Conservation (phyloP, 176 grass and related monocot species). For the Oryza brachyantha region DNA sequence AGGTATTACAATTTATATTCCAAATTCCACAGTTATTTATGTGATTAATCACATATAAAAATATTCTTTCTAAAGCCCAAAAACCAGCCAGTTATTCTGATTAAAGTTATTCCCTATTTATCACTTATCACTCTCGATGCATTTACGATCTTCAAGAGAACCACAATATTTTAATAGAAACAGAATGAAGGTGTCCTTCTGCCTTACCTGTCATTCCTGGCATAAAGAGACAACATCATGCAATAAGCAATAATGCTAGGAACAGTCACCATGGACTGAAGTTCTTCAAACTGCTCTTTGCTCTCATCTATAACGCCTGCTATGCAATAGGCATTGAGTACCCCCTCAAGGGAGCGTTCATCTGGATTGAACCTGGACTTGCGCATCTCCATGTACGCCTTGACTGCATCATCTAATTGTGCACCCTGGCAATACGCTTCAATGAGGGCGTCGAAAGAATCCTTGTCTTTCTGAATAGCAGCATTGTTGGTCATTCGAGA, state of each 20-base stretch:
- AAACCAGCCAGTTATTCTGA: background rate
- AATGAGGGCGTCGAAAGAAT: constrained; percentile 77
- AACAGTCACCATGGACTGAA: constrained; percentile 41
- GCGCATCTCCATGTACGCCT: constrained; percentile 87
- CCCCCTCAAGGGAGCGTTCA: constrained; percentile 78
- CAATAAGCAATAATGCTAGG: constrained; percentile 79
- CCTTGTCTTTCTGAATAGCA: constrained; percentile 71
- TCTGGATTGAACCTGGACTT: constrained; percentile 83
- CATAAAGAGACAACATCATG: constrained; percentile 88
- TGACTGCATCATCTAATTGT: constrained; percentile 72
- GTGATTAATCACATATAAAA: background rate
- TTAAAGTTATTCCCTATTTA: background rate
- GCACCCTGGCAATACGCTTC: constrained; percentile 83
- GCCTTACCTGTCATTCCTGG: constrained; percentile 86
- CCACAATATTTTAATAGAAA: background rate
- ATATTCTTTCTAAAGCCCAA: background rate
- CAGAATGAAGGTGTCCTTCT: background rate
- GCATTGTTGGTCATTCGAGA: constrained; percentile 75
- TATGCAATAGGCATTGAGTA: constrained; percentile 84
- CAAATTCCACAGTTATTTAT: background rate
- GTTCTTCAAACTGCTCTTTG: constrained; percentile 94
- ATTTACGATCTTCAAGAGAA: background rate
- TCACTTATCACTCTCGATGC: background rate
- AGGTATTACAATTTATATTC: background rate
- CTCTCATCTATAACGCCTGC: constrained; percentile 82